These are phyloP conservation scores for Epichloe typhina DNA, from an alignment of 2,329 filamentous ascomycete species.

Conservation along the genomic window DNA sequence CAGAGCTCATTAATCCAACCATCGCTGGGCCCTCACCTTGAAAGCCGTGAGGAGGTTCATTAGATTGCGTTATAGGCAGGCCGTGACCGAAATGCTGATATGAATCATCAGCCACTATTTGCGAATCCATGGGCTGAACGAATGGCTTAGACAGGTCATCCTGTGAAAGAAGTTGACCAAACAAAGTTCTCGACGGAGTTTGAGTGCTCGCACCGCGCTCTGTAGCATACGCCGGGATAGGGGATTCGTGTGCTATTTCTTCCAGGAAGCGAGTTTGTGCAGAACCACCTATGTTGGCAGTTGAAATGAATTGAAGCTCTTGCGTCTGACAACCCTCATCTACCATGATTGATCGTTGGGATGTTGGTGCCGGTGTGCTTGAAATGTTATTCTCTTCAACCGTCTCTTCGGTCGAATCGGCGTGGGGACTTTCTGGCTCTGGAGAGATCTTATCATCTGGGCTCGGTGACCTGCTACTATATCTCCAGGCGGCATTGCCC, in stretches of 20 bases:
- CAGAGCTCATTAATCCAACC: background rate
- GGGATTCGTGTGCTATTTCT: slow-evolving; percentile 5
- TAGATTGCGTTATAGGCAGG: background rate
- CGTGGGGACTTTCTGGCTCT: slow-evolving; percentile 12
- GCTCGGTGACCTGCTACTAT: slow-evolving; percentile 57
- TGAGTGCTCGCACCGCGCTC: background rate
- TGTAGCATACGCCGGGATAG: slow-evolving; percentile 1
- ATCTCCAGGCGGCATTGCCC: slow-evolving; percentile 58
- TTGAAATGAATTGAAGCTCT: slow-evolving; percentile 16
- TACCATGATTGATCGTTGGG: slow-evolving; percentile 16
- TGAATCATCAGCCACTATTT: background rate
- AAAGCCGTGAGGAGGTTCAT: background rate
- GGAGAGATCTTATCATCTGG: slow-evolving; percentile 39
- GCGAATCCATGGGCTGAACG: background rate
- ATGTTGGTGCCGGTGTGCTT: background rate
- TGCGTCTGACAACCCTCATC: slow-evolving; percentile 24
- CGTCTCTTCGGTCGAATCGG: slow-evolving; percentile 7
- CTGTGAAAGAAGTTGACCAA: background rate
- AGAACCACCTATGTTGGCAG: slow-evolving; percentile 15
- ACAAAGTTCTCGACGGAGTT: slow-evolving; percentile 8
- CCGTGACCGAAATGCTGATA: slow-evolving; percentile 1
- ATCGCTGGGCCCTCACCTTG: background rate
- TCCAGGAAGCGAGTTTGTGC: slow-evolving; percentile 13
- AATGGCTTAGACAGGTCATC: background rate
- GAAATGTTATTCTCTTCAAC: background rate